Evolutionary conservation across 345 rosid genomes (phyloP), one percentile per base, ranked within the genome.

Genomic region (Syzygium aromaticum): DNA sequence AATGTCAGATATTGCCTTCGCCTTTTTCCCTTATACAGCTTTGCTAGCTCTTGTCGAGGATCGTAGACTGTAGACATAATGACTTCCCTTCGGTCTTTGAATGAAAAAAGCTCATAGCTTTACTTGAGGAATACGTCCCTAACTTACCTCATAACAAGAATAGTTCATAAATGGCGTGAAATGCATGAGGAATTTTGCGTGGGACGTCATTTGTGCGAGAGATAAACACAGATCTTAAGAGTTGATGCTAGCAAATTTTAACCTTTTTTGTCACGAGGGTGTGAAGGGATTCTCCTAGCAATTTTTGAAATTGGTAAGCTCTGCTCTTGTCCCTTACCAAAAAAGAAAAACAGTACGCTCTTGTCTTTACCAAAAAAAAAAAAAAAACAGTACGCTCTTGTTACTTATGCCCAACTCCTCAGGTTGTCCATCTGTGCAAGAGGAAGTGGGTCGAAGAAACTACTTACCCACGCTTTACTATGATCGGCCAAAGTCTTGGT

Each of bases 401-500:
- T 87, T 85, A 73, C 54, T 52, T 64, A 22, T 85, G 51, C 15
- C 52, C 52, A 25, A 84, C 86, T 46, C 80, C 21, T 88, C 83
- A 97, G 99, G 99, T 94, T 87, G 97, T 95, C 86, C 97, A 94
- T 93, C 89, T 98, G 22, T 57, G 89, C 87, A 93, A 89, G 84
- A 93, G 99, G 90, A 96, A 93, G 88, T 95, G 98, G 98, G 92
- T 98, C 53, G 98, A 98, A 87, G 99, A 96, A 87, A 89, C 91
- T 49, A 96, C 94, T 52, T 98, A 95, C 43, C 99, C 99, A 49
- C 95, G 87, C 78, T 98, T 95, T 89, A 98, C 99, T 8, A 95
- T 96, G 99, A 93, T 98, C 53, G 99, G 99, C 52, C 99, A 98
- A 88, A 98, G 99, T 88, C 91, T 98, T 73, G 99, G 99, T 52